Conservation (phyloP, 495 filamentous ascomycete species). For the Neurospora sp. region DNA sequence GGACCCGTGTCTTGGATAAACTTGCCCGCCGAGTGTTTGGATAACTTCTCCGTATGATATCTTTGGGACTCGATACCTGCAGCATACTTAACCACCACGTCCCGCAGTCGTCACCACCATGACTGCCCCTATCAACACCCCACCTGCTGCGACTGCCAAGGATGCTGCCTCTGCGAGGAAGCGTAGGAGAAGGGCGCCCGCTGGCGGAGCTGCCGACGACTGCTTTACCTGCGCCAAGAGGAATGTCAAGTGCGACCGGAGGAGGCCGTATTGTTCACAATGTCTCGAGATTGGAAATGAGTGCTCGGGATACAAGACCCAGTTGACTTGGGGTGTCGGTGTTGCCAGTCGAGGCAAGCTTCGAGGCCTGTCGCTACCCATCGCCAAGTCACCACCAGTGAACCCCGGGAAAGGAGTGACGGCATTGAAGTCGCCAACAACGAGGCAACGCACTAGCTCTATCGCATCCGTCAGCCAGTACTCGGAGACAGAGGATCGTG, state of each 20-base stretch:
- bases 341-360: slow-evolving; percentile 96
- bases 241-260: slow-evolving; percentile 76
- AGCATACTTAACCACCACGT: slow-evolving; percentile 3
- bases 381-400: slow-evolving; percentile 60
- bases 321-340: slow-evolving; percentile 94
- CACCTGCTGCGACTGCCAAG: slow-evolving; percentile 27
- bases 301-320: slow-evolving; percentile 95
- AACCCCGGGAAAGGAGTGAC: slow-evolving; percentile 34
- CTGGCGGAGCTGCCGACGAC: slow-evolving; percentile 85
- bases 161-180: slow-evolving; percentile 50
- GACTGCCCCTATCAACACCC: slow-evolving; percentile 35
- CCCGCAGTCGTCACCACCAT: slow-evolving; percentile 17
- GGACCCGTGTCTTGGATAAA: slow-evolving; percentile 24
- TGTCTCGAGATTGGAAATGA: slow-evolving; percentile 87
- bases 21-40: slow-evolving; percentile 15
- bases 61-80: slow-evolving; percentile 9
- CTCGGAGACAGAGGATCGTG: slow-evolving; percentile 25
- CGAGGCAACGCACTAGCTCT: slow-evolving; percentile 28
- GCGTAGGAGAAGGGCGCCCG: slow-evolving; percentile 76
- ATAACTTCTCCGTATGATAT: slow-evolving; percentile 21
- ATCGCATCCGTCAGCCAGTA: slow-evolving; percentile 27
- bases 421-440: slow-evolving; percentile 15
- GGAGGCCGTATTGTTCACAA: slow-evolving; percentile 89
- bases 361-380: slow-evolving; percentile 74
- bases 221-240: slow-evolving; percentile 89